Base-by-base conservation (phyloP, 441 rosid species). In the Codiaeum variegatum region DNA sequence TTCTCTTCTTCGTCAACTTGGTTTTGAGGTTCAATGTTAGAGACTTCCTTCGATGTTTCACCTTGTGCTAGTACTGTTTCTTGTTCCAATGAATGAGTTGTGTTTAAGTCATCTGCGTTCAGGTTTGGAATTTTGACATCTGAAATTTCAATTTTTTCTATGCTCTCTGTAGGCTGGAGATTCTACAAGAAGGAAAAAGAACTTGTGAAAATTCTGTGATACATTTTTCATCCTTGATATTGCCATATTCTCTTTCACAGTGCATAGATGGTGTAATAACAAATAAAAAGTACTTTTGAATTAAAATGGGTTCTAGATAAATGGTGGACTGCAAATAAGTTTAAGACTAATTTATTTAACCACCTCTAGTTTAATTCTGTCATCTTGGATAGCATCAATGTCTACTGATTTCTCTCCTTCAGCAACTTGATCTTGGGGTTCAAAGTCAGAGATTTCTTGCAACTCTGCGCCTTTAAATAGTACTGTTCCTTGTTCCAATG, bases 11-110 rank as follows among this genome's bases (percentile, higher is more conserved):
- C 81, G 61, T 75, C 38, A 62, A 46, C 40, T 62, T 67, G 74
- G 62, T 79, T 83, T 73, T 70, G 69, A 54, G 78, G 47, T 78
- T 77, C 75, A 51, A 47, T 16, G n/a, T 77, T 58, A 44, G 77
- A 64, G 70, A 59, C 70, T 26, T 68, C 15, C 6, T 52, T 47
- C 49, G 42, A 66, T 42, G 73, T 62, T 69, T 67, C 38, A 3
- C 29, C 21, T 69, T 75, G 66, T 58, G 32, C 23, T 65, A 60
- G 59, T 52, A n/a, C 36, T 15, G 75, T 73, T 72, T 72, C 76
- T 70, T 81, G 59, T 6, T 69, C 80, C 72, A 65, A 8, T 9
- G 67, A 67, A 55, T 31, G 67, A 40, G 12, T 52, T 1, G 2
- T 62, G 19, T 70, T 75, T 46, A 69, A n/a, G 21, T 77, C 76